Evolutionary conservation across 805 yeast species (phyloP).

Genomic region (Hanseniaspora singularis): DNA sequence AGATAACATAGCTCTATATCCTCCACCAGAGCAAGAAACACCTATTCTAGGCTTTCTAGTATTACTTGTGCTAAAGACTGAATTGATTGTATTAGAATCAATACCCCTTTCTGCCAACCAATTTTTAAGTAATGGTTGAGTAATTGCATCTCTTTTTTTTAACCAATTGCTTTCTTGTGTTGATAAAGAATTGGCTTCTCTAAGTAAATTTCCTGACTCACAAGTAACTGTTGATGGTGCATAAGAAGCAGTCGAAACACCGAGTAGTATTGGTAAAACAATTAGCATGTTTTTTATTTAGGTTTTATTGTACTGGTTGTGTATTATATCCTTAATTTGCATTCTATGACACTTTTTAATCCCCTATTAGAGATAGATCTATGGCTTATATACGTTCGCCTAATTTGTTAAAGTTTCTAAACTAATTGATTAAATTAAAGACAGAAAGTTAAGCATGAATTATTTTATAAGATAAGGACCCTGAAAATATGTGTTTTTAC

Average conservation of each 20-base stretch:
- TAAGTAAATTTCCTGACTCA: conserved; percentile 33
- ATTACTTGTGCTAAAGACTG: background rate
- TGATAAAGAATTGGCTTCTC: conserved; percentile 40
- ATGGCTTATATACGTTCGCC: no score
- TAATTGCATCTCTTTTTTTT: conserved; percentile 34
- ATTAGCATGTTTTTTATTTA: no score
- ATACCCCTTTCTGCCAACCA: conserved; percentile 43
- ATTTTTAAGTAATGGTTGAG: conserved; percentile 35
- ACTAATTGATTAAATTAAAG: no score
- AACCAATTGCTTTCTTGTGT: conserved; percentile 43
- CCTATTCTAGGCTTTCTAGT: conserved; percentile 30
- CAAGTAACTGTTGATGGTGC: conserved; percentile 51
- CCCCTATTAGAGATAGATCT: no score
- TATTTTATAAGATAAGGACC: no score
- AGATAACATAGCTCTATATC: conserved; percentile 70
- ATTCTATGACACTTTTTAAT: no score
- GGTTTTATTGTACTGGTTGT: no score
- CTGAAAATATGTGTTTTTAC: no score
- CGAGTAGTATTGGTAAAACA: background rate
- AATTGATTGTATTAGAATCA: conserved; percentile 30
- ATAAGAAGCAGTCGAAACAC: conserved; percentile 37
- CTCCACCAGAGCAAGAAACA: conserved; percentile 65
- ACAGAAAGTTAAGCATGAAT: no score
- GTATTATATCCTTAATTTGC: no score
- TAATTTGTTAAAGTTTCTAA: no score